Evolutionary conservation across 495 filamentous ascomycete species (phyloP).

Genomic region (Hypoxylon fuscum): DNA sequence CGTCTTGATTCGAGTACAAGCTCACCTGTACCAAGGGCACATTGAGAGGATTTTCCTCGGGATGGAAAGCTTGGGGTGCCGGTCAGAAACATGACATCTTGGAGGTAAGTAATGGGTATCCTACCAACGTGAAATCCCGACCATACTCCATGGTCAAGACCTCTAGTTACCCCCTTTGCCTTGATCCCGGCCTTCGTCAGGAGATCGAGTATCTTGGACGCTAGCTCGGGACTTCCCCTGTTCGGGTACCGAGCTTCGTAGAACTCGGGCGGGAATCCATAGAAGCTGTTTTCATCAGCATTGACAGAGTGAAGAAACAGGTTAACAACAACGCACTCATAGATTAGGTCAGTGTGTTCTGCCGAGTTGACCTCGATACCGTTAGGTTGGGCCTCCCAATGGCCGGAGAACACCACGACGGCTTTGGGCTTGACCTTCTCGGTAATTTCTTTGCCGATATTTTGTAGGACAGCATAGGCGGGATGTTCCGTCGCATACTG

Average conservation of each 20-base stretch:
- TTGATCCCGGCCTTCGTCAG: constrained; percentile 70
- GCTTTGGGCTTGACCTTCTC: constrained; percentile 80
- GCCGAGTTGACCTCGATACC: constrained; percentile 77
- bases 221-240: constrained; percentile 71
- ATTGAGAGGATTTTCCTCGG: constrained; percentile 75
- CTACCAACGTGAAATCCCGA: constrained; percentile 69
- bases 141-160: constrained; percentile 86
- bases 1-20: constrained; percentile 74
- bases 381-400: constrained; percentile 74
- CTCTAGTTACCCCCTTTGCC: constrained; percentile 69
- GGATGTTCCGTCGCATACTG: constrained; percentile 80
- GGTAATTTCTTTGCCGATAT: constrained; percentile 81
- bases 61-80: constrained; percentile 64
- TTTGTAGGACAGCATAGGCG: constrained; percentile 72
- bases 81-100: constrained; percentile 18
- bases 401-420: constrained; percentile 86
- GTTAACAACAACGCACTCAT: constrained; percentile 67
- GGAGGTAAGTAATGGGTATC: constrained; percentile 46
- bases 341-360: constrained; percentile 76
- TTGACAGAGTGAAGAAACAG: background rate
- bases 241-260: constrained; percentile 75
- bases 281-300: constrained; percentile 63
- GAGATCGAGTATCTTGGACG: constrained; percentile 68
- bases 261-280: constrained; percentile 74
- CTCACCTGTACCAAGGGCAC: constrained; percentile 86